These are phyloP conservation scores for Marsdenia floribunda DNA, from an alignment of 257 asterid species.

Conservation along the genomic window DNA sequence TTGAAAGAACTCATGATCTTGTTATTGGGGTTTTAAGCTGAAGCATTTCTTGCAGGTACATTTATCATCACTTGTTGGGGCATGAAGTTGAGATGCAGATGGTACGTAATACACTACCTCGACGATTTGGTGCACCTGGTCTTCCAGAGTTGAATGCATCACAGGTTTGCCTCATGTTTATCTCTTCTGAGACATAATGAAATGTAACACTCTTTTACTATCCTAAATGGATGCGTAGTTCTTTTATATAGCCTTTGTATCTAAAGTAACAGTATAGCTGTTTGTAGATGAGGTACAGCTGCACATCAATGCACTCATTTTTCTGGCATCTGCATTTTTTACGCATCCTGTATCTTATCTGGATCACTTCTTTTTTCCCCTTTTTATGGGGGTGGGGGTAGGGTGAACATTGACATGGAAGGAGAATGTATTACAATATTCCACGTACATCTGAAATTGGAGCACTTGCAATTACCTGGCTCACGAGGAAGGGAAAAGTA, in stretches of 20 bases:
- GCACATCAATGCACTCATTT: not conserved
- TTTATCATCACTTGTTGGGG: constrained; percentile 95
- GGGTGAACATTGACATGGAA: not conserved
- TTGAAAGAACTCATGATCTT: not conserved
- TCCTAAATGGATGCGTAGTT: not conserved
- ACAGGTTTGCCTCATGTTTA: constrained; percentile 45
- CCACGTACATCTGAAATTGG: no score
- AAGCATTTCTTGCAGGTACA: constrained; percentile 51
- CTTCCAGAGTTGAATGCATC: constrained; percentile 99
- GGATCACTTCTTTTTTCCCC: not conserved
- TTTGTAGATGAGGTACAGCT: not conserved
- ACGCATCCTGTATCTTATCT: not conserved
- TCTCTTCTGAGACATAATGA: not conserved
- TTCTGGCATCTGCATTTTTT: not conserved
- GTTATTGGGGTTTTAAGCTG: not conserved
- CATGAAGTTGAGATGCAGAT: constrained; percentile 99
- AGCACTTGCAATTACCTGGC: not conserved
- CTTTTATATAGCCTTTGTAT: not conserved
- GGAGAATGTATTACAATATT: not conserved
- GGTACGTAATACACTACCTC: constrained; percentile 92
- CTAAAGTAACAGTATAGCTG: not conserved
- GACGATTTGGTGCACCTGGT: constrained; percentile 98
- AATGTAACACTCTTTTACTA: not conserved
- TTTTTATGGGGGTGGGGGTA: not conserved
- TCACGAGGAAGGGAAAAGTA: not conserved